phyloP scores from a whole-genome alignment of 495 filamentous ascomycete genomes.

The Trichocladium antarcticum region DNA sequence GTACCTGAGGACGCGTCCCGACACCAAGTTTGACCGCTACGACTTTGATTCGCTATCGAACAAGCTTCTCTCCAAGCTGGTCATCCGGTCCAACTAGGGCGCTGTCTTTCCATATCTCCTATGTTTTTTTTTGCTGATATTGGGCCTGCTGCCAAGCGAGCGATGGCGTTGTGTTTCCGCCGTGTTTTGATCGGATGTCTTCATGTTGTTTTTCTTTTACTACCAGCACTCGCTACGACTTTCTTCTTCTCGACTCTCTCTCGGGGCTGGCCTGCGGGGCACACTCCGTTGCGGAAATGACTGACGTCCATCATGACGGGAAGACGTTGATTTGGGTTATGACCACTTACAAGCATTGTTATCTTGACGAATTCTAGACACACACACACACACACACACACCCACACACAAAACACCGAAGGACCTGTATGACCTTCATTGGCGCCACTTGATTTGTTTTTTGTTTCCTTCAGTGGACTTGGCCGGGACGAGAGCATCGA shows the following conservation, averaged over 20 bases:
- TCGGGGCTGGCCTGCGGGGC: slow-evolving; percentile 11
- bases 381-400: not conserved
- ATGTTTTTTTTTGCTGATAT: slow-evolving; percentile 4
- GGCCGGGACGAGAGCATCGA: not conserved
- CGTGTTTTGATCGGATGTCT: slow-evolving; percentile 14
- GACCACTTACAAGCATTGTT: not conserved
- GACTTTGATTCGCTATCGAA: slow-evolving; percentile 91
- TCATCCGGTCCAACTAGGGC: slow-evolving; percentile 76
- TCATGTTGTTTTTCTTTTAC: slow-evolving; percentile 23
- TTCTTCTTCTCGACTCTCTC: slow-evolving; percentile 7
- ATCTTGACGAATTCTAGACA: not conserved
- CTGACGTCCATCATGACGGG: slow-evolving; percentile 18
- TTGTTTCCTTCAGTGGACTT: not conserved
- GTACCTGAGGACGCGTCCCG: slow-evolving; percentile 44
- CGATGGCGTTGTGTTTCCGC: slow-evolving; percentile 13
- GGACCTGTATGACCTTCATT: too few relatives aligned
- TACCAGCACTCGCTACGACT: slow-evolving; percentile 5
- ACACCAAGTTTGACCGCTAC: slow-evolving; percentile 67
- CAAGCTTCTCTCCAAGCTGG: slow-evolving; percentile 87
- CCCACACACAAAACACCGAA: too few relatives aligned
- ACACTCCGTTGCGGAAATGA: slow-evolving; percentile 14
- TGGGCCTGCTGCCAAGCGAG: slow-evolving; percentile 15
- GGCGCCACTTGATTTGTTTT: not conserved
- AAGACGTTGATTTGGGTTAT: slow-evolving; percentile 13
- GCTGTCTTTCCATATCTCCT: not conserved